Evolutionary conservation across 2,329 filamentous ascomycete species (phyloP).

Genomic region (Pseudogymnoascus pannorum): DNA sequence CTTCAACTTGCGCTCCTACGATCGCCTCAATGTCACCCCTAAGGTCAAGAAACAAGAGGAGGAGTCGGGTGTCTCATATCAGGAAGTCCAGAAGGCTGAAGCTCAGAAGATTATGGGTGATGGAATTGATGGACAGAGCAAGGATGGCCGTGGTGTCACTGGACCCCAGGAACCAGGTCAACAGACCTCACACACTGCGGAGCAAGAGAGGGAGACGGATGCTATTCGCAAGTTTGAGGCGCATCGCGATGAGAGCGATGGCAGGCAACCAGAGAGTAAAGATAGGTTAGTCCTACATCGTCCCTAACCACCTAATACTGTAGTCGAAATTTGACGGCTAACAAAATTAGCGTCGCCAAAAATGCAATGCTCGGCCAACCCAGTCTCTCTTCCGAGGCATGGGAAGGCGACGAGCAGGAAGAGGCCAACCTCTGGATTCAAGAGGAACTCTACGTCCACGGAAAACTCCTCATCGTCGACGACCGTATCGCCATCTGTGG

Average conservation of each 20-base stretch:
- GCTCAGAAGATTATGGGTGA: slow-evolving; percentile 81
- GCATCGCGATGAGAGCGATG: slow-evolving; percentile 30
- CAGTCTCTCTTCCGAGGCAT: slow-evolving; percentile 60
- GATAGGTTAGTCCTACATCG: slow-evolving; percentile 14
- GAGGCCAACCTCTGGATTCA: slow-evolving; percentile 89
- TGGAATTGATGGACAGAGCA: slow-evolving; percentile 54
- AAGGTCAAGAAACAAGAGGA: slow-evolving; percentile 68
- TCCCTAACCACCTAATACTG: neutral
- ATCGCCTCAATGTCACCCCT: slow-evolving; percentile 79
- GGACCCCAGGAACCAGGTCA: slow-evolving; percentile 13
- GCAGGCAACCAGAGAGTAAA: slow-evolving; percentile 20
- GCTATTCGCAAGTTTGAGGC: slow-evolving; percentile 48
- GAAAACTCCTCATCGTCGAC: slow-evolving; percentile 83
- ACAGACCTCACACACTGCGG: slow-evolving; percentile 29
- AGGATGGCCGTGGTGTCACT: slow-evolving; percentile 30
- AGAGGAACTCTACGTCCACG: slow-evolving; percentile 93
- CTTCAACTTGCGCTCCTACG: slow-evolving; percentile 90
- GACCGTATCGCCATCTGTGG: slow-evolving; percentile 80
- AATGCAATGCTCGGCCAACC: slow-evolving; percentile 70
- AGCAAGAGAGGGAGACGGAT: slow-evolving; percentile 36
- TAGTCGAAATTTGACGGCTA: slow-evolving; percentile 29
- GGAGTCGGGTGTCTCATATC: slow-evolving; percentile 73
- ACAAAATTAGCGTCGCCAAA: slow-evolving; percentile 52
- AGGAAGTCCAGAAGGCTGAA: slow-evolving; percentile 79
- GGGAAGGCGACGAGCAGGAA: slow-evolving; percentile 64